Conservation (phyloP, 2,329 filamentous ascomycete species). For the Arthrobotrys pseudoclavata region DNA sequence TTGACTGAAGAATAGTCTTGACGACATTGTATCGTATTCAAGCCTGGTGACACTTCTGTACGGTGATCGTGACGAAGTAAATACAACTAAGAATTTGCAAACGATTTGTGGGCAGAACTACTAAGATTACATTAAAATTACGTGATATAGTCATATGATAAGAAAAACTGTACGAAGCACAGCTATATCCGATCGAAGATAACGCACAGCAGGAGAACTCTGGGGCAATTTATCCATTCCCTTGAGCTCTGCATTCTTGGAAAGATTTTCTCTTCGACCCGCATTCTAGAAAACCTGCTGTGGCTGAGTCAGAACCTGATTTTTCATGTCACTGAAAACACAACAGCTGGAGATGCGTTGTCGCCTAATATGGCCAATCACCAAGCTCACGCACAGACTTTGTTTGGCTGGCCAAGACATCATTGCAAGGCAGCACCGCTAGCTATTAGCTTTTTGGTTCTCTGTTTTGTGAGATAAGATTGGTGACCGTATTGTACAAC, state of each 20-base stretch:
- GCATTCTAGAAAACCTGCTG: constrained; percentile 38
- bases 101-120: neutral
- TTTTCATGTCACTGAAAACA: constrained; percentile 31
- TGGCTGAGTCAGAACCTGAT: constrained; percentile 31
- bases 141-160: constrained; percentile 26
- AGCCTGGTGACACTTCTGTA: constrained; percentile 12
- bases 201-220: neutral
- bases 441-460: neutral
- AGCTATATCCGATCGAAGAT: constrained; percentile 16
- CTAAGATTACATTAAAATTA: constrained; percentile 19
- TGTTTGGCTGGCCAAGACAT: constrained; percentile 22
- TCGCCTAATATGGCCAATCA: constrained; percentile 31
- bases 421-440: constrained; percentile 20
- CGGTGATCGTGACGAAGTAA: neutral
- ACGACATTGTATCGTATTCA: neutral
- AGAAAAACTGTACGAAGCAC: neutral
- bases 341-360: constrained; percentile 42
- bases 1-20: neutral
- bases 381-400: constrained; percentile 4
- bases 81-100: neutral
- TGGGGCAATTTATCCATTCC: constrained; percentile 23
- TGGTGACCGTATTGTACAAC: neutral
- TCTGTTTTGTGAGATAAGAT: constrained; percentile 18
- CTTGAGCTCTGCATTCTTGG: constrained; percentile 21
- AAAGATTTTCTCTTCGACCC: constrained; percentile 9